Evolutionary conservation across 257 asterid species (phyloP).

Genomic region (Gentiana straminea): DNA sequence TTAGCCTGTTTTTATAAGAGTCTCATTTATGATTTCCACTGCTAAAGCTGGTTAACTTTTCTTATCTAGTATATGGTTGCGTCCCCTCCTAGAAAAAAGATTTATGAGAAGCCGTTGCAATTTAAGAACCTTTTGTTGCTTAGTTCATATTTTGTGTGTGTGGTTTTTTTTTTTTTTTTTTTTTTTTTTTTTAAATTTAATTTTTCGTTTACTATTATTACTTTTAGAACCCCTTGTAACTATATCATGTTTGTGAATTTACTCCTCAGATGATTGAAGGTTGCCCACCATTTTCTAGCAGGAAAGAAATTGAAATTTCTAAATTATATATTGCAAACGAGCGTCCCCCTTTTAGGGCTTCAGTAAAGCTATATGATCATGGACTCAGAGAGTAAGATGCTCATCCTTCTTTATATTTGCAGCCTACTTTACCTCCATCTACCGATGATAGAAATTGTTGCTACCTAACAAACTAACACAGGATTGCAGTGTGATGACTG

Average conservation of each 20-base stretch:
- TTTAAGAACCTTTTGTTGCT: neutral
- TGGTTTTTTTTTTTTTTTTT: neutral
- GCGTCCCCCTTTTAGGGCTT: constrained; percentile 80
- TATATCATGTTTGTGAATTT: neutral
- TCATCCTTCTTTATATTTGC: constrained; percentile 1
- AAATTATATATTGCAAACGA: constrained; percentile 62
- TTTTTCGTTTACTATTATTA: neutral
- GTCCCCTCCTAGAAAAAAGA: no score
- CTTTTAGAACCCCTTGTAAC: no score
- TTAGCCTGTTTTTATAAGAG: no score
- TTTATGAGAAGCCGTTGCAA: no score
- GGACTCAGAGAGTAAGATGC: constrained; percentile 64
- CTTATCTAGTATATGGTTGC: no score
- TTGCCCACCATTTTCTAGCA: constrained; percentile 48
- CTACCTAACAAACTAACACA: neutral
- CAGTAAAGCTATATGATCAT: constrained; percentile 45
- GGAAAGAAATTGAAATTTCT: constrained; percentile 57
- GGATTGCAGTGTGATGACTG: neutral
- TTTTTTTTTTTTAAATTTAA: neutral
- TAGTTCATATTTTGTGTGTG: neutral
- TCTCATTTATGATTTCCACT: no score
- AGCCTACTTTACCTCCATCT: neutral
- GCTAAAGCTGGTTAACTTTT: no score
- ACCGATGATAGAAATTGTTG: neutral
- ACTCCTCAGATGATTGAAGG: constrained; percentile 77